Evolutionary conservation across 2,329 filamentous ascomycete species (phyloP).

Genomic region (Neopestalotiopsis sp.): DNA sequence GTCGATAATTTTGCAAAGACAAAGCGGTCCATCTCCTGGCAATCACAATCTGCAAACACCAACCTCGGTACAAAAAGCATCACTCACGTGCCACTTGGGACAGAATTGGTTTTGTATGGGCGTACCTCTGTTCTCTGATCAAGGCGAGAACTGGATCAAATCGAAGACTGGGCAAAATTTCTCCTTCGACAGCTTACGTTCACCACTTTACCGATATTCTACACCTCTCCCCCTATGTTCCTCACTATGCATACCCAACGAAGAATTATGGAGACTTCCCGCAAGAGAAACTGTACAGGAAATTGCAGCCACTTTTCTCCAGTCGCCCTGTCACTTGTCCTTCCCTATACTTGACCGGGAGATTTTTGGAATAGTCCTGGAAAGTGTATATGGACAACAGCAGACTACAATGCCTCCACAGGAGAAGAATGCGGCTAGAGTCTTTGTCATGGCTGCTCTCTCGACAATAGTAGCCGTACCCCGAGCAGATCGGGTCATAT

Average conservation of each 20-base stretch:
- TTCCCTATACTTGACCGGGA: neutral
- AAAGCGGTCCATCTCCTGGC: neutral
- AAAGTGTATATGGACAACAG: neutral
- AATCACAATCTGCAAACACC: neutral
- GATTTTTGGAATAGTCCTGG: neutral
- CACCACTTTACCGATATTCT: neutral
- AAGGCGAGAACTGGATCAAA: neutral
- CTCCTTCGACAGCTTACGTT: neutral
- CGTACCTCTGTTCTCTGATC: neutral
- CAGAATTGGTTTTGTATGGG: neutral
- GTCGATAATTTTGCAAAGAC: neutral
- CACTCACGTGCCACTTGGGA: neutral
- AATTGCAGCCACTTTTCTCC: neutral
- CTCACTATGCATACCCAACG: neutral
- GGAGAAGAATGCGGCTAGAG: neutral
- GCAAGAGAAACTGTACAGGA: neutral
- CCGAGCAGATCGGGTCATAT: neutral
- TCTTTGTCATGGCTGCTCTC: neutral
- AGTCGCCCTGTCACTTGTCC: neutral
- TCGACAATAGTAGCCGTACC: neutral
- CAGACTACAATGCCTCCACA: neutral
- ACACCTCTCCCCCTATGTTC: neutral
- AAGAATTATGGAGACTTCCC: neutral
- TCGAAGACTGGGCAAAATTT: neutral
- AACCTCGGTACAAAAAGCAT: neutral